Evolutionary conservation across 352 stramenopile species (phyloP).

Genomic region (Phytophthora hybrid): DNA sequence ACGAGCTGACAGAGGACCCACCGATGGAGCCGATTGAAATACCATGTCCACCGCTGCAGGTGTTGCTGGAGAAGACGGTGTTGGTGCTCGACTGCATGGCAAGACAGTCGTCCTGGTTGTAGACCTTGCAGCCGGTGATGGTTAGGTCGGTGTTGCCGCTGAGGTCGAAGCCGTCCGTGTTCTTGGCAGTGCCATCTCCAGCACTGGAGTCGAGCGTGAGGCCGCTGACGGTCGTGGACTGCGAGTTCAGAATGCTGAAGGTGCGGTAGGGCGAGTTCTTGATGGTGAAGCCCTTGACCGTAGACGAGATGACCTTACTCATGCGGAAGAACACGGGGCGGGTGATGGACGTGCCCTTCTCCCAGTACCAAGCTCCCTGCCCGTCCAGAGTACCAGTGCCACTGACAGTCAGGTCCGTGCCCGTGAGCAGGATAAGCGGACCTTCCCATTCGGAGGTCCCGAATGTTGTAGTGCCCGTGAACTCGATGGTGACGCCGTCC

Average conservation of each 20-base stretch:
- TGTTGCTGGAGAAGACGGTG: slow-evolving; percentile 21
- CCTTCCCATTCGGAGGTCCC: slow-evolving; percentile 37
- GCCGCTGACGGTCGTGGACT: slow-evolving; percentile 26
- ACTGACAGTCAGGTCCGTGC: slow-evolving; percentile 29
- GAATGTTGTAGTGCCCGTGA: slow-evolving; percentile 44
- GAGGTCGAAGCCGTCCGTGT: slow-evolving; percentile 35
- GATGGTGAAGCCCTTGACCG: slow-evolving; percentile 37
- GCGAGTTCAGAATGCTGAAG: slow-evolving; percentile 34
- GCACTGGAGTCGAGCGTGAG: slow-evolving; percentile 28
- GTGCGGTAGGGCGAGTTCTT: slow-evolving; percentile 30
- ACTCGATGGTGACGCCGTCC: no score
- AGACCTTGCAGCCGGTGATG: slow-evolving; percentile 30
- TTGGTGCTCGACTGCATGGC: slow-evolving; percentile 21
- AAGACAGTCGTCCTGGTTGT: slow-evolving; percentile 30
- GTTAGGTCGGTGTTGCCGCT: slow-evolving; percentile 28
- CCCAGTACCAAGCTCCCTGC: slow-evolving; percentile 46
- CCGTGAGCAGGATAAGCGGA: slow-evolving; percentile 37
- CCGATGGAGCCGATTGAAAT: slow-evolving; percentile 34
- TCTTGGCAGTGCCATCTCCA: slow-evolving; percentile 11
- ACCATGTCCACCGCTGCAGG: slow-evolving; percentile 25
- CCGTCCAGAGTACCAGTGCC: slow-evolving; percentile 42
- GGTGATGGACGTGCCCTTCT: slow-evolving; percentile 31
- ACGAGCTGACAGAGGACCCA: slow-evolving; percentile 21
- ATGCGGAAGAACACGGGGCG: slow-evolving; percentile 43
- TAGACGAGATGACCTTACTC: slow-evolving; percentile 29